phyloP scores from a whole-genome alignment of 345 rosid genomes.

The Brassica incana region DNA sequence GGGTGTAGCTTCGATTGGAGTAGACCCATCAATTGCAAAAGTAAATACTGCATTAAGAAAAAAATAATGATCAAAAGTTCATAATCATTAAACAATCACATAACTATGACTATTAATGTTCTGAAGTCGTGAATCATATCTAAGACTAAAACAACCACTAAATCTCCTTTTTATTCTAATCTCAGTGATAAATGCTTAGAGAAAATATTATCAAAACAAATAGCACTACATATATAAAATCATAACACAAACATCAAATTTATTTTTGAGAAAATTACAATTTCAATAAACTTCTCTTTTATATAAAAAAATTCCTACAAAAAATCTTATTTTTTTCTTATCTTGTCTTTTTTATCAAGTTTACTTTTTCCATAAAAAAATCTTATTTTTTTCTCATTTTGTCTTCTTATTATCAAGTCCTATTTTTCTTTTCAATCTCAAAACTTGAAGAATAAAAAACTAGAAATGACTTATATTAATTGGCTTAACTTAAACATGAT shows the following conservation, averaged over 20 bases:
- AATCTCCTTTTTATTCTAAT: background rate
- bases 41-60: background rate
- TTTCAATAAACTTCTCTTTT: background rate
- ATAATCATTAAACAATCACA: background rate
- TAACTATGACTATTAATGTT: background rate
- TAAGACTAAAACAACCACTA: background rate
- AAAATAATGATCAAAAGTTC: background rate
- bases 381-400: too few species aligned
- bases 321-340: too few species aligned
- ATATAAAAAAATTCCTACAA: too few species aligned
- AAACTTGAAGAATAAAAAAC: too few species aligned
- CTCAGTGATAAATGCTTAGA: background rate
- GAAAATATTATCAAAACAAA: background rate
- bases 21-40: background rate
- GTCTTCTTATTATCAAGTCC: too few species aligned
- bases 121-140: background rate
- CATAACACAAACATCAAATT: background rate
- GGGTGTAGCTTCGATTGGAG: background rate
- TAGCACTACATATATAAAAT: background rate
- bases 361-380: too few species aligned
- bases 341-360: too few species aligned
- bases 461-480: too few species aligned
- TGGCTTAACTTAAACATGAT: too few species aligned
- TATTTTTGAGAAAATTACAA: background rate
- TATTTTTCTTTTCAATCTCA: too few species aligned